Percentiles rank a stretch among this genome's conserved stretches.
Conservation (phyloP, 1,284 basidiomycete genomes). For the Leccinum fuscescens region DNA sequence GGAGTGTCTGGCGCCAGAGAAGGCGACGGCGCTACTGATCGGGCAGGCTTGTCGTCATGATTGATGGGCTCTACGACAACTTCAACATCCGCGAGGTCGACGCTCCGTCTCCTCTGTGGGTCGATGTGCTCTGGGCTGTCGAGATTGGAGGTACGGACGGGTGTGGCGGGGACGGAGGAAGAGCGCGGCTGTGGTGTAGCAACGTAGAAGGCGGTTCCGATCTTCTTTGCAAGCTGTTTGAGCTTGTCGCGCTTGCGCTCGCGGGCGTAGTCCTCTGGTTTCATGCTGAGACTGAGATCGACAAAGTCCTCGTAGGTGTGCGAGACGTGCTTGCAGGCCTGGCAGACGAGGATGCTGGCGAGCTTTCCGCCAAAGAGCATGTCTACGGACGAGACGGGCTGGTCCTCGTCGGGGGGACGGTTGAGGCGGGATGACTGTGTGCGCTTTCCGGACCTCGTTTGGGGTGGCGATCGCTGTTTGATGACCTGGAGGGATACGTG, state of each 20-base stretch:
- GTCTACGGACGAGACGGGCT: conserved; percentile 77
- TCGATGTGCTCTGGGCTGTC: conserved; percentile 28
- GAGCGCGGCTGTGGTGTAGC: conserved; percentile 40
- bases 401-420: conserved; percentile 32
- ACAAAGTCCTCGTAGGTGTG: conserved; percentile 87
- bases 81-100: conserved; percentile 40
- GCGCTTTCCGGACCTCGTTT: conserved; percentile 21
- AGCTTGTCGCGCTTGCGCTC: conserved; percentile 71
- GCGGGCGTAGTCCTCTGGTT: conserved; percentile 71
- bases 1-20: conserved; percentile 7
- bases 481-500: conserved; percentile 53
- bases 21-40: conserved; percentile 4
- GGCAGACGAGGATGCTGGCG: conserved; percentile 89
- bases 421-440: conserved; percentile 2
- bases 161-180: conserved; percentile 53
- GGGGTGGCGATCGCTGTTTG: conserved; percentile 63
- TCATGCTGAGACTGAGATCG: conserved; percentile 86
- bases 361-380: conserved; percentile 88
- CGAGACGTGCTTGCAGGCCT: conserved; percentile 88
- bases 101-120: conserved; percentile 38
- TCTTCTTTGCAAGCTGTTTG: conserved; percentile 65
- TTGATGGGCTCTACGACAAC: conserved; percentile 12
- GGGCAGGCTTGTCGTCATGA: neutral
- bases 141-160: conserved; percentile 28
- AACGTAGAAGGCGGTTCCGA: conserved; percentile 35